Evolutionary conservation across 768 basidiomycete species (phyloP).

Genomic region (Mycena crocata): DNA sequence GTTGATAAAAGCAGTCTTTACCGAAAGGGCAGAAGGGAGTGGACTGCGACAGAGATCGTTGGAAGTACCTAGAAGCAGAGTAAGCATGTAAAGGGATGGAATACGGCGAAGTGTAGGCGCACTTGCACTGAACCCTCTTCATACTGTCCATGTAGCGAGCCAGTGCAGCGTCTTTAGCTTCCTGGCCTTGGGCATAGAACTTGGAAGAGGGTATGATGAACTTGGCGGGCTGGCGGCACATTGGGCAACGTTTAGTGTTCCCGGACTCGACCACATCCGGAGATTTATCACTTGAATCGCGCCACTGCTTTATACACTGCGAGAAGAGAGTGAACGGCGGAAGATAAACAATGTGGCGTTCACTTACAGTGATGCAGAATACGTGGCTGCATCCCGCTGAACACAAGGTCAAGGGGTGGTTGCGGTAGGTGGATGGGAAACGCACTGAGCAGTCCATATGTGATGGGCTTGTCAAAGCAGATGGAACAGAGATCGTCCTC

Average conservation of each 20-base stretch:
- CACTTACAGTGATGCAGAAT: conserved; percentile 79
- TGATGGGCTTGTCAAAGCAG: conserved; percentile 78
- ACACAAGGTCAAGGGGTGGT: neutral
- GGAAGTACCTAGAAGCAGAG: conserved; percentile 65
- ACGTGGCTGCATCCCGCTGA: conserved; percentile 81
- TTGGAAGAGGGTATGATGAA: conserved; percentile 82
- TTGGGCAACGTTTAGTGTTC: conserved; percentile 81
- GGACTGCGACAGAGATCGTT: conserved; percentile 54
- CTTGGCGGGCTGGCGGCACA: conserved; percentile 73
- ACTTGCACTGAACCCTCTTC: conserved; percentile 77
- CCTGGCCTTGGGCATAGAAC: conserved; percentile 67
- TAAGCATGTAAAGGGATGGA: neutral
- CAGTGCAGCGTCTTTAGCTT: conserved; percentile 62
- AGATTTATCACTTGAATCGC: conserved; percentile 66
- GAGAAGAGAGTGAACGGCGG: conserved; percentile 14
- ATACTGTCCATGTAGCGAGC: conserved; percentile 79
- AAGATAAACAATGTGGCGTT: conserved; percentile 14
- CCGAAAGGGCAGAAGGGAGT: conserved; percentile 82
- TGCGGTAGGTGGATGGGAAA: neutral
- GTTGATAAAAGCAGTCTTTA: conserved; percentile 84
- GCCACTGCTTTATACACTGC: conserved; percentile 86
- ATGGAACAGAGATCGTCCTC: conserved; percentile 73
- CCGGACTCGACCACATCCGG: conserved; percentile 64
- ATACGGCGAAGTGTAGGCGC: conserved; percentile 37
- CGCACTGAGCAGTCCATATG: conserved; percentile 77